Evolutionary conservation across 805 yeast genomes (phyloP).

Genomic region (Suhomyces canberraensis): DNA sequence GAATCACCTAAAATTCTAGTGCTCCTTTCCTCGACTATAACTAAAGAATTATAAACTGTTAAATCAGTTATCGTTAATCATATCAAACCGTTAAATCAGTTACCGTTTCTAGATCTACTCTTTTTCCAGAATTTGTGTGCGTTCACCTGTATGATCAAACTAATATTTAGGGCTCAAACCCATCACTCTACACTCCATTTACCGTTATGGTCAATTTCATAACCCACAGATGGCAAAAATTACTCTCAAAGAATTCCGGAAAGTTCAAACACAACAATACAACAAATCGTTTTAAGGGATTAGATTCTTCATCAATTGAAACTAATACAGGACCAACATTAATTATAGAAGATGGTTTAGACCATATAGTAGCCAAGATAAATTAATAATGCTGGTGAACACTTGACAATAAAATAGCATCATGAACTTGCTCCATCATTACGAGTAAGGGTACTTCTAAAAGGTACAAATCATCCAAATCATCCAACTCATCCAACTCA

Average conservation of each 20-base stretch:
- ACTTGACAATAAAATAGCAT: neutral
- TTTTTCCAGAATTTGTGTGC: no score
- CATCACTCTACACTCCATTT: no score
- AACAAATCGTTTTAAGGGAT: neutral
- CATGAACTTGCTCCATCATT: constrained; percentile 3
- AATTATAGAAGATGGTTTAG: neutral
- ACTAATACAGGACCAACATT: neutral
- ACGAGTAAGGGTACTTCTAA: constrained; percentile 21
- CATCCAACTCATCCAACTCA: no score
- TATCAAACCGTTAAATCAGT: no score
- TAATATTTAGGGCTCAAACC: no score
- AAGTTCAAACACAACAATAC: constrained; percentile 2
- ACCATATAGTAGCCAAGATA: neutral
- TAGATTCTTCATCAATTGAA: neutral
- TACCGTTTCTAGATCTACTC: no score
- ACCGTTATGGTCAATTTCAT: no score
- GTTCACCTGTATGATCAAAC: no score
- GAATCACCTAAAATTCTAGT: no score
- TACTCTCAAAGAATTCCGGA: constrained; percentile 6
- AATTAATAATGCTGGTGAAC: neutral
- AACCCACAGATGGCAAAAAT: constrained; percentile 30
- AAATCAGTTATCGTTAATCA: no score
- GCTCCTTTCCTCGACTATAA: no score
- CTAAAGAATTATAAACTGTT: no score
- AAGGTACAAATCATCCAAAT: constrained; percentile 27